Base-by-base conservation (phyloP, 2,329 filamentous ascomycete species). In the Truncatella angustata region DNA sequence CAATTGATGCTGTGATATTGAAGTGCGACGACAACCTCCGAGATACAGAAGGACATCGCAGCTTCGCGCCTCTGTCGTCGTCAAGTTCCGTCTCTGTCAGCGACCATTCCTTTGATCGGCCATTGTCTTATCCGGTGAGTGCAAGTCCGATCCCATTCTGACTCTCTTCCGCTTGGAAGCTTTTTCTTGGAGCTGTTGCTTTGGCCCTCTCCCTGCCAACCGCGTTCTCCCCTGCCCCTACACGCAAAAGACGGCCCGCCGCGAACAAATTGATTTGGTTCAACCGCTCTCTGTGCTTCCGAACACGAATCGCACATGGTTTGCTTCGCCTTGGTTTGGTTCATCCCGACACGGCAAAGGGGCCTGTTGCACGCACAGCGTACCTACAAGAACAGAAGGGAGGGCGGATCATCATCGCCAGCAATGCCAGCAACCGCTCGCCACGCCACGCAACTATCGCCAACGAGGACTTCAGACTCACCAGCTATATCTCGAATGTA, bases 391-490 rank as follows among this genome's bases (percentile, higher is more conserved):
- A 24, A 49, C 12, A 37, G 20, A 21, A 18, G 20, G 34, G 36
- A 51, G 16, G 54, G 52, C 52, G 51, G 52, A 53, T n/a, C n/a
- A n/a, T n/a, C n/a, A n/a, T n/a, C n/a, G n/a, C n/a, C n/a, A n/a
- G n/a, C n/a, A n/a, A n/a, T n/a, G n/a, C n/a, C n/a, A n/a, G n/a
- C n/a, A n/a, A n/a, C n/a, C n/a, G n/a, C n/a, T n/a, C 9, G 30
- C 9, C 30, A 34, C 30, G 30, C 30, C 30, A 34, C 30, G 30
- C 30, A n/a, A 34, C 30, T n/a, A 34, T 34, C 9, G 9, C 37
- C 49, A 51, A 24, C 37, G 49, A 44, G 9, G 9, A 56, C 54
- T 51, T 34, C 51, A 52, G 54, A 53, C 49, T 57, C 44, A 42
- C 53, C 56, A 51, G 53, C 55, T 55, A n/a, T n/a, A 26, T 12